Percentiles rank a stretch among this genome's conserved stretches.
Conservation (phyloP, 345 rosid genomes). For the Hevea brasiliensis region DNA sequence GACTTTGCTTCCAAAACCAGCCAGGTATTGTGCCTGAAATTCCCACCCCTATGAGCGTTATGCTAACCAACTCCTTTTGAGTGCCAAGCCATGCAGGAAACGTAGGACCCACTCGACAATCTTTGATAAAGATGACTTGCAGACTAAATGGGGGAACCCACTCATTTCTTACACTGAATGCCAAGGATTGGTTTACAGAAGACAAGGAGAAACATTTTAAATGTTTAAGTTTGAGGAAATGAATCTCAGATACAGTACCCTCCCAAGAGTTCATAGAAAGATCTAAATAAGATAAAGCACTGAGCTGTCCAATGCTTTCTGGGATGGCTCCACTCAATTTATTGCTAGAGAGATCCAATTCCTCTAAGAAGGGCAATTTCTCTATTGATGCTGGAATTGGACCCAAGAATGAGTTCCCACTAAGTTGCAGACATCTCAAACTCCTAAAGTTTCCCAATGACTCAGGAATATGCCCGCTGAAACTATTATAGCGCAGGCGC, state of each 20-base stretch:
- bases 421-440: conserved; percentile 6
- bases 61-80: conserved; percentile 6
- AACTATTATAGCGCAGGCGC: background rate
- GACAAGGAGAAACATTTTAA: background rate
- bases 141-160: conserved; percentile 25
- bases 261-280: conserved; percentile 26
- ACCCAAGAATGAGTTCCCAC: conserved; percentile 11
- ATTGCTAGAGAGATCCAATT: conserved; percentile 17
- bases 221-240: conserved; percentile 6
- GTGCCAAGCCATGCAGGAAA: conserved; percentile 23
- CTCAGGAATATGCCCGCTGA: conserved; percentile 12
- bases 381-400: conserved; percentile 16
- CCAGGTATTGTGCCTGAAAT: conserved; percentile 18
- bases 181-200: background rate
- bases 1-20: conserved; percentile 21
- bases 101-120: conserved; percentile 7
- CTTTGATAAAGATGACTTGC: conserved; percentile 1
- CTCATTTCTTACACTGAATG: conserved; percentile 8
- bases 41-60: conserved; percentile 10
- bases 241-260: conserved; percentile 17
- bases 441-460: conserved; percentile 13
- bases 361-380: conserved; percentile 12
- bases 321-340: conserved; percentile 23
- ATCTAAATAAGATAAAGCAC: conserved; percentile 14
- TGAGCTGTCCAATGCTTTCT: conserved; percentile 19